A percentile compares a stretch with the other conserved stretches of the same genome.
These are phyloP conservation scores for Saturnispora saitoi DNA, from an alignment of 805 yeast genomes.

Conservation along the genomic window DNA sequence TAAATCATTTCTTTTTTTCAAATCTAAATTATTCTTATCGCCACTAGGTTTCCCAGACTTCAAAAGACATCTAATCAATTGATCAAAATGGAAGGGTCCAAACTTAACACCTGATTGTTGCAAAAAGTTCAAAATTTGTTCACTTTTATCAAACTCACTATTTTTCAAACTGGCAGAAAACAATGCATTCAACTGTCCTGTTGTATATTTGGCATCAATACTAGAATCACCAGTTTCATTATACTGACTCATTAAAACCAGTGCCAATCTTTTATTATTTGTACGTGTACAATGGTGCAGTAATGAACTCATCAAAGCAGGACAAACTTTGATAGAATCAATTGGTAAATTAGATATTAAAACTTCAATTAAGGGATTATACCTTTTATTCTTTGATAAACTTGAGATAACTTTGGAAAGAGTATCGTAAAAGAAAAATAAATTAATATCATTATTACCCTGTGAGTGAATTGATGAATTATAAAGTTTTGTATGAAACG, in stretches of 20 bases:
- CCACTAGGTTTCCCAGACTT: neutral
- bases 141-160: conserved; percentile 23
- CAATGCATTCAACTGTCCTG: conserved; percentile 25
- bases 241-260: conserved; percentile 22
- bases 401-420: conserved; percentile 21
- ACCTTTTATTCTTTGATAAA: conserved; percentile 27
- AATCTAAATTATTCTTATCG: neutral
- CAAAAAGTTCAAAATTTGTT: conserved; percentile 24
- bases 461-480: conserved; percentile 19
- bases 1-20: conserved; percentile 3
- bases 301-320: conserved; percentile 27
- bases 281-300: conserved; percentile 25
- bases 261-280: conserved; percentile 19
- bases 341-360: conserved; percentile 27
- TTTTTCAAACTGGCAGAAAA: conserved; percentile 21
- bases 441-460: conserved; percentile 23
- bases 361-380: conserved; percentile 19
- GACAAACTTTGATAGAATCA: conserved; percentile 27
- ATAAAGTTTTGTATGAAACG: conserved; percentile 25
- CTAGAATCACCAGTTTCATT: conserved; percentile 18
- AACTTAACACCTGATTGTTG: conserved; percentile 20
- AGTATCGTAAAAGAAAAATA: conserved; percentile 24
- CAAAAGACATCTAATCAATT: conserved; percentile 23
- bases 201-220: conserved; percentile 18
- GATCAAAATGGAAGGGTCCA: conserved; percentile 25